Base-by-base conservation (phyloP, 169 alveolate species). In the Babesia microti region DNA sequence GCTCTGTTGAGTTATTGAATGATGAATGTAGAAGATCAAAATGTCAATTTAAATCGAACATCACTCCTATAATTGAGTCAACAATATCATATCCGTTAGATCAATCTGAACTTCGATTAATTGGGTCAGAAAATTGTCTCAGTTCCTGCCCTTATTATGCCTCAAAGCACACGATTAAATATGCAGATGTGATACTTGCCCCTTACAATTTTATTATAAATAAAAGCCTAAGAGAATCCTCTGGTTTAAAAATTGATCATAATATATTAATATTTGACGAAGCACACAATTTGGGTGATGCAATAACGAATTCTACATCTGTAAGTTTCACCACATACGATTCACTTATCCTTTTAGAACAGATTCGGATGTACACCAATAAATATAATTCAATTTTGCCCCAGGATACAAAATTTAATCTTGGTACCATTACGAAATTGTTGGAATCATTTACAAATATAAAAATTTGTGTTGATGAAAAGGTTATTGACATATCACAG, bases 121-220 rank as follows among this genome's bases (percentile, higher is more conserved):
- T 44, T 6, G 75, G 75, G 3, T 45, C 44, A 40, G 59, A 56
- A 43, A 36, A 42, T 57, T 35, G 73, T 33, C 44, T 56, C 53
- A 83, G 55, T 32, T 59, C 69, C 42, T 91, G 97, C 36, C 96
- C 97, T 6, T 91, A 79, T 53, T 91, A 88, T 73, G 71, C 90
- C 3, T 51, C 89, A 14, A 53, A 73, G 44, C 72, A 67, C 29
- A 60, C 66, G 33, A 72, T 78, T 18, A 52, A 66, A 29, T 61
- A 75, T 45, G 71, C 87, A 9, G 94, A 89, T 63, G 52, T 91
- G 3, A 78, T 89, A 6, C 65, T 91, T 14, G 65, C 86, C 18
- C 96, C 97, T 3, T 91, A 89, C 63, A 81, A 87, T 41, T 88
- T 85, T 52, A 53, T 91, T 4, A 43, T 91, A 22, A 88, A 74